Percentiles rank a stretch among this genome's conserved stretches.
Conservation (phyloP, 2,329 filamentous ascomycete genomes). For the Ambrosiella cleistominuta region DNA sequence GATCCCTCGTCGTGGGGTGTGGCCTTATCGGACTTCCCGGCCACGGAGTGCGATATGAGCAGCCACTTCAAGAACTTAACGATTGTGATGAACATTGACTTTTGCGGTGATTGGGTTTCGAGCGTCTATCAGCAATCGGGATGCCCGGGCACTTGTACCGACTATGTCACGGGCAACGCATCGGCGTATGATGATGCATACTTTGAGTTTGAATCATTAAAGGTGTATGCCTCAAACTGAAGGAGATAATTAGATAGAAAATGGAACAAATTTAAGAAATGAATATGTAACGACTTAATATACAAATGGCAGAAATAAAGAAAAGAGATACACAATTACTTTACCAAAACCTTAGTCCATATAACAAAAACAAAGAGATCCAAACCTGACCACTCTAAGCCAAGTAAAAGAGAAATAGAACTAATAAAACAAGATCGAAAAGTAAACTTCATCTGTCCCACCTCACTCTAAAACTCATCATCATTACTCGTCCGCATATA, state of each 20-base stretch:
- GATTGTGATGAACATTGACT: slow-evolving; percentile 48
- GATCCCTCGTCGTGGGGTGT: slow-evolving; percentile 45
- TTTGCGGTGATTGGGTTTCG: slow-evolving; percentile 41
- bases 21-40: slow-evolving; percentile 47
- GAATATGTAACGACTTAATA: neutral
- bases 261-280: neutral
- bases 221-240: slow-evolving; percentile 29
- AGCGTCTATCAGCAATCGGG: slow-evolving; percentile 28
- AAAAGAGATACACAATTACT: neutral
- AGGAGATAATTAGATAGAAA: neutral
- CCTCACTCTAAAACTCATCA: slow-evolving; percentile 19
- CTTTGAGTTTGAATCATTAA: slow-evolving; percentile 47
- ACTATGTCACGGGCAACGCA: slow-evolving; percentile 40
- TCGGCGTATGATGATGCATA: slow-evolving; percentile 39
- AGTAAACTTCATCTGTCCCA: neutral
- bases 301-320: slow-evolving; percentile 1
- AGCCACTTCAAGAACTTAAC: slow-evolving; percentile 46
- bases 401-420: slow-evolving; percentile 1
- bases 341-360: no score
- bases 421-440: slow-evolving; percentile 5
- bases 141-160: slow-evolving; percentile 37
- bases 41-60: slow-evolving; percentile 40
- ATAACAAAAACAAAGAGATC: neutral
- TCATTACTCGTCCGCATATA: slow-evolving; percentile 70
- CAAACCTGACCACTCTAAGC: no score